These are phyloP conservation scores for Globisporangium cederbergense DNA, from an alignment of 352 stramenopile species.

Conservation along the genomic window DNA sequence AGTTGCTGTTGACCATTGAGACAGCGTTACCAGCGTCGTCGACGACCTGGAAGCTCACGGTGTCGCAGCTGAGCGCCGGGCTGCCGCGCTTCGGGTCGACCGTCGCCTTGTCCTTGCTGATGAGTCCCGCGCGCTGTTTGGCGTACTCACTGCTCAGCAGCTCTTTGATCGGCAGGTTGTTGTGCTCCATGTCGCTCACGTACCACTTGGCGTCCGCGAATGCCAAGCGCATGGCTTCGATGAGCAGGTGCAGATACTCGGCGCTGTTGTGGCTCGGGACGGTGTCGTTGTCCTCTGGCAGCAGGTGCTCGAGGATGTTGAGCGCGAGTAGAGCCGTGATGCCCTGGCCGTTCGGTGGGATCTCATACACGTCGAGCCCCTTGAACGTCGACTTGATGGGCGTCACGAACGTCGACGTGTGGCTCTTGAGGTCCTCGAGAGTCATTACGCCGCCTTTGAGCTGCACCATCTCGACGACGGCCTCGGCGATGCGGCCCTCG, in stretches of 20 bases:
- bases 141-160: conserved; percentile 83
- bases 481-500: conserved; percentile 75
- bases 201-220: conserved; percentile 91
- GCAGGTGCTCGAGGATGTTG: conserved; percentile 83
- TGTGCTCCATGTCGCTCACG: conserved; percentile 76
- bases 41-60: conserved; percentile 96
- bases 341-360: conserved; percentile 95
- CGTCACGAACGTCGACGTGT: conserved; percentile 88
- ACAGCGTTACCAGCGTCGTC: conserved; percentile 94
- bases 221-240: conserved; percentile 92
- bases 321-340: conserved; percentile 94
- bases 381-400: conserved; percentile 89
- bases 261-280: conserved; percentile 46
- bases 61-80: conserved; percentile 80
- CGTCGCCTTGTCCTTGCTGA: conserved; percentile 39
- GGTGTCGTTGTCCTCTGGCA: conserved; percentile 27
- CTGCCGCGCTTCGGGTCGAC: conserved; percentile 58
- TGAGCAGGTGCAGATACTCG: conserved; percentile 87
- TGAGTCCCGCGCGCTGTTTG: conserved; percentile 39
- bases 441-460: conserved; percentile 66
- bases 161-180: conserved; percentile 49
- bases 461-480: conserved; percentile 83
- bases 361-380: conserved; percentile 90
- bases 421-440: conserved; percentile 82
- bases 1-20: conserved; percentile 98